These are phyloP conservation scores for Metroxylon sagu DNA, from an alignment of 176 grass and related monocot genomes.

Conservation along the genomic window DNA sequence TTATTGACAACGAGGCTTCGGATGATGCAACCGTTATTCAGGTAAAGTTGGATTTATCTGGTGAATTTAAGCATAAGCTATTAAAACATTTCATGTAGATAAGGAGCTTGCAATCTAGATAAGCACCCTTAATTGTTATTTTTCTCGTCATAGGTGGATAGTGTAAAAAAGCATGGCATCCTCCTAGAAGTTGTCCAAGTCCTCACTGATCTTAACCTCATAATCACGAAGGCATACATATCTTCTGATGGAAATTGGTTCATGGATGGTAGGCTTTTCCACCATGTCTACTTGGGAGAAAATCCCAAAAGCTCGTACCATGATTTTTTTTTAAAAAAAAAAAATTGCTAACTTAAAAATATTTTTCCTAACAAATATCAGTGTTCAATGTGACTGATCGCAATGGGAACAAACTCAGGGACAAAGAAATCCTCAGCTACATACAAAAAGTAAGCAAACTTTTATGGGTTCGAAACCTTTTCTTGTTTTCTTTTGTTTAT, in stretches of 20 bases:
- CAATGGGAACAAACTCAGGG: constrained; percentile 6
- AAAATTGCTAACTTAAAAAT: background rate
- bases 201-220: constrained; percentile 11
- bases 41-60: no score
- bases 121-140: no score
- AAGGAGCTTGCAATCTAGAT: no score
- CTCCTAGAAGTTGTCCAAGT: constrained; percentile 14
- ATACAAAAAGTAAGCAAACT: constrained; percentile 8
- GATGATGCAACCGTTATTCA: no score
- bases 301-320: background rate
- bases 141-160: background rate
- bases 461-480: background rate
- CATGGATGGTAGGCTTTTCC: constrained; percentile 13
- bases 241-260: constrained; percentile 18
- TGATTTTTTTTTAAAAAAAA: background rate
- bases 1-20: no score
- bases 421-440: background rate
- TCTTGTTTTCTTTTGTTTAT: background rate
- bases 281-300: background rate
- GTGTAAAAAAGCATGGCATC: constrained; percentile 11
- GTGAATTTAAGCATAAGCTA: no score
- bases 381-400: constrained; percentile 14
- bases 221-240: constrained; percentile 5
- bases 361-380: background rate
- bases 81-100: no score